Base-by-base conservation (phyloP, 1,139 yeast species). In the Diutina catenulata region DNA sequence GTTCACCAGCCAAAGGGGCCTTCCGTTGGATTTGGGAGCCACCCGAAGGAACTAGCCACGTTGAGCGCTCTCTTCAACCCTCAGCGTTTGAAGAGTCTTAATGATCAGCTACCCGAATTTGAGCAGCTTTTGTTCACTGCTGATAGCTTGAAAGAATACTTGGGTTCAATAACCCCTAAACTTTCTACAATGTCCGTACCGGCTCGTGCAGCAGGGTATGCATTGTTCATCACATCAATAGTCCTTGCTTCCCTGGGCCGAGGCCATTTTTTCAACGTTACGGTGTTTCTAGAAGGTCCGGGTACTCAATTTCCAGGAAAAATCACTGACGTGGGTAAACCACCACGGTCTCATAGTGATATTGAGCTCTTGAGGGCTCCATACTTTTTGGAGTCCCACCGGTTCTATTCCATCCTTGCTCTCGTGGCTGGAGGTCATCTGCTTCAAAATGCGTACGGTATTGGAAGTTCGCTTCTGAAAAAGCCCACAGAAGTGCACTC, bases 221-320 rank as follows among this genome's bases (percentile, higher is more conserved):
- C 35, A 1, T 8, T 31, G 4, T 31, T 21, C 16, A 21, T 31
- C 10, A 25, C 21, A 7, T 24, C 35, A 13, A 11, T 31, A 5
- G 13, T 31, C n/a, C 9, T 31, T 2, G 22, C 35, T 3, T 21
- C 25, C 21, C n/a, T n/a, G n/a, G n/a, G n/a, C n/a, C 10, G 24
- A 5, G n/a, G 6, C 16, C 21, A 31, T 13, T 8, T n/a, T 16
- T 18, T 18, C 0, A 53, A 56, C 16, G 48, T 61, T 0, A 33
- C 49, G n/a, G 40, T 57, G 7, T 62, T 63, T 39, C 43, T 57
- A 2, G 47, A 58, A 27, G 70, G 70, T 0, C 69, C 70, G 0
- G 54, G 63, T 31, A 63, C 67, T 2, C 37, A 40, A 8, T 47
- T 45, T 16, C 68, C 69, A 0, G 71, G 70, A 0, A 47, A 44